Conservation (phyloP, 2,329 filamentous ascomycete genomes). For the Boeremia exigua region DNA sequence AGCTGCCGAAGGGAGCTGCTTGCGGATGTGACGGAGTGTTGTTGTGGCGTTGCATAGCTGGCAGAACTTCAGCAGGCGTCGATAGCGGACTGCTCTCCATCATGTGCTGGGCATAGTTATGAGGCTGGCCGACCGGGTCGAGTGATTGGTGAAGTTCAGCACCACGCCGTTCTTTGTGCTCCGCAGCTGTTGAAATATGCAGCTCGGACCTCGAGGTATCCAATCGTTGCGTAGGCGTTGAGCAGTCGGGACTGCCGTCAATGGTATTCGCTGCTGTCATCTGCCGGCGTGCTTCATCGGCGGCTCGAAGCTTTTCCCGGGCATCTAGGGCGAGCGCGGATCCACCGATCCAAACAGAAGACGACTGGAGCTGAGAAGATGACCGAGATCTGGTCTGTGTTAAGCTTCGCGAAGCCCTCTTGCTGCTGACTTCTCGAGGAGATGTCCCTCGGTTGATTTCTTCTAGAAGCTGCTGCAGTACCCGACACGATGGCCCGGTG, state of each 20-base stretch:
- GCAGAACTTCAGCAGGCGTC: not conserved
- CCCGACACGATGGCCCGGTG: slow-evolving; percentile 22
- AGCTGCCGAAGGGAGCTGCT: not conserved
- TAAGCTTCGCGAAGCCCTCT: not conserved
- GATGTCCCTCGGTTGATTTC: slow-evolving; percentile 28
- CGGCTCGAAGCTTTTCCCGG: slow-evolving; percentile 29
- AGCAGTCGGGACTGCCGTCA: not conserved
- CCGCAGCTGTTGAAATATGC: not conserved
- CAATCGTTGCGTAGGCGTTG: not conserved
- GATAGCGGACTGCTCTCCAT: not conserved
- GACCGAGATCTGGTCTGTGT: not conserved
- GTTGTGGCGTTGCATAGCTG: not conserved
- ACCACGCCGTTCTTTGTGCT: not conserved
- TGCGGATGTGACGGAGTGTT: not conserved
- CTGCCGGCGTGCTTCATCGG: slow-evolving; percentile 31
- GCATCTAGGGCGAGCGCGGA: slow-evolving; percentile 29
- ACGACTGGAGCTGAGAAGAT: not conserved
- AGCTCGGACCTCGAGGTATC: not conserved
- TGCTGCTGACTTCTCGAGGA: not conserved
- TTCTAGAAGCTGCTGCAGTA: slow-evolving; percentile 36
- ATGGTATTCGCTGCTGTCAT: not conserved
- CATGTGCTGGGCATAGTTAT: not conserved
- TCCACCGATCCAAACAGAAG: slow-evolving; percentile 31
- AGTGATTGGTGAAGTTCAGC: not conserved
- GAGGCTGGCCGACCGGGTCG: slow-evolving; percentile 1